These are phyloP conservation scores for Zangia roseola DNA, from an alignment of 768 basidiomycete species.

Conservation along the genomic window DNA sequence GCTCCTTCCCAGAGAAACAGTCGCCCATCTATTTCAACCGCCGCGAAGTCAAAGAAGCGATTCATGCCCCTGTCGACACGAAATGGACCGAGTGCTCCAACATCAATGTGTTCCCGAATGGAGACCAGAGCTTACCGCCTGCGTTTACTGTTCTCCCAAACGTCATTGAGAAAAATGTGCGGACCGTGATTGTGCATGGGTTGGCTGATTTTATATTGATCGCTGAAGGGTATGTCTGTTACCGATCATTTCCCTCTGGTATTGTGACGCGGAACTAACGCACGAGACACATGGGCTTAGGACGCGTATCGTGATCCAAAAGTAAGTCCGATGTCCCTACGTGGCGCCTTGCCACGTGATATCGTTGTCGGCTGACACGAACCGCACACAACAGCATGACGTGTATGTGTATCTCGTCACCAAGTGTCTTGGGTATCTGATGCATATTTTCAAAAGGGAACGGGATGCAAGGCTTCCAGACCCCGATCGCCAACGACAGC, in stretches of 20 bases:
- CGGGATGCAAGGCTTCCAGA: slow-evolving; percentile 72
- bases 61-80: slow-evolving; percentile 65
- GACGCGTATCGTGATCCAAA: slow-evolving; percentile 62
- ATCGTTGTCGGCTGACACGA: neutral
- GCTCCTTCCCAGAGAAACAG: slow-evolving; percentile 54
- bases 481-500: slow-evolving; percentile 60
- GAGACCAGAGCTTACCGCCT: slow-evolving; percentile 61
- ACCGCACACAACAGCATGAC: slow-evolving; percentile 34
- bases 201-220: slow-evolving; percentile 73
- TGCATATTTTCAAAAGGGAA: slow-evolving; percentile 42
- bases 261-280: slow-evolving; percentile 8
- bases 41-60: slow-evolving; percentile 58
- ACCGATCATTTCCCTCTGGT: neutral
- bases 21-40: slow-evolving; percentile 71
- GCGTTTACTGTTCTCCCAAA: slow-evolving; percentile 65
- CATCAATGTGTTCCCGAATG: slow-evolving; percentile 56
- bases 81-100: slow-evolving; percentile 65
- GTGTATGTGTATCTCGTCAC: slow-evolving; percentile 25
- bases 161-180: slow-evolving; percentile 72
- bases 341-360: neutral
- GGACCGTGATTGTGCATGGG: slow-evolving; percentile 70
- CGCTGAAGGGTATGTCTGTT: slow-evolving; percentile 58
- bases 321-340: slow-evolving; percentile 40
- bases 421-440: neutral
- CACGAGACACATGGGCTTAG: slow-evolving; percentile 24